phyloP scores from a whole-genome alignment of 495 filamentous ascomycete species.

The Rhypophila decipiens region DNA sequence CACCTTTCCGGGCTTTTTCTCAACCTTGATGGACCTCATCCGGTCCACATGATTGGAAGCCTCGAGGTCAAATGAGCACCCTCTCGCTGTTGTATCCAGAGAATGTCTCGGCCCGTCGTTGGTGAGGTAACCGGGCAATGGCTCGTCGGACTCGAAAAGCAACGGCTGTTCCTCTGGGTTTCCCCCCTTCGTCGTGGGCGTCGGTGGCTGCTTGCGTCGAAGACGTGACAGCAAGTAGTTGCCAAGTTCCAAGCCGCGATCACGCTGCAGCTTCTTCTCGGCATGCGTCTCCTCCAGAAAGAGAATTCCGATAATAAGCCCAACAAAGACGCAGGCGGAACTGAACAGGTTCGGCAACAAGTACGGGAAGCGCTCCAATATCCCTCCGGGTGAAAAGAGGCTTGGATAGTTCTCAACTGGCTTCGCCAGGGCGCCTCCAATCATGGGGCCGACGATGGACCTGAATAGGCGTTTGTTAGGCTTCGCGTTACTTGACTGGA shows the following conservation, averaged over 20 bases:
- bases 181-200: slow-evolving; percentile 11
- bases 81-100: background rate
- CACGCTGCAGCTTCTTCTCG: slow-evolving; percentile 68
- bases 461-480: too few species aligned
- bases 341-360: slow-evolving; percentile 92
- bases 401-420: slow-evolving; percentile 77
- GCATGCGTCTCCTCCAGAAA: slow-evolving; percentile 95
- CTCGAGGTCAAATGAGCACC: slow-evolving; percentile 11
- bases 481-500: too few species aligned
- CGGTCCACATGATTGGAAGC: slow-evolving; percentile 2
- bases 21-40: background rate
- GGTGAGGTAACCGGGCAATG: slow-evolving; percentile 59
- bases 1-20: slow-evolving; percentile 23
- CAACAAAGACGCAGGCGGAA: slow-evolving; percentile 65
- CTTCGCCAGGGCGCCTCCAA: slow-evolving; percentile 84
- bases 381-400: slow-evolving; percentile 61
- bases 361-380: slow-evolving; percentile 84
- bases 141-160: slow-evolving; percentile 47
- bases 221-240: slow-evolving; percentile 58
- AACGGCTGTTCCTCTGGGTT: slow-evolving; percentile 47
- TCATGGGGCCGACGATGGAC: slow-evolving; percentile 77
- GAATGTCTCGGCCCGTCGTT: slow-evolving; percentile 43
- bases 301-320: slow-evolving; percentile 74
- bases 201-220: slow-evolving; percentile 12
- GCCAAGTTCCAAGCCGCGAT: slow-evolving; percentile 71